Evolutionary conservation across 1,139 yeast genomes (phyloP).

Genomic region (Pichia sp.): DNA sequence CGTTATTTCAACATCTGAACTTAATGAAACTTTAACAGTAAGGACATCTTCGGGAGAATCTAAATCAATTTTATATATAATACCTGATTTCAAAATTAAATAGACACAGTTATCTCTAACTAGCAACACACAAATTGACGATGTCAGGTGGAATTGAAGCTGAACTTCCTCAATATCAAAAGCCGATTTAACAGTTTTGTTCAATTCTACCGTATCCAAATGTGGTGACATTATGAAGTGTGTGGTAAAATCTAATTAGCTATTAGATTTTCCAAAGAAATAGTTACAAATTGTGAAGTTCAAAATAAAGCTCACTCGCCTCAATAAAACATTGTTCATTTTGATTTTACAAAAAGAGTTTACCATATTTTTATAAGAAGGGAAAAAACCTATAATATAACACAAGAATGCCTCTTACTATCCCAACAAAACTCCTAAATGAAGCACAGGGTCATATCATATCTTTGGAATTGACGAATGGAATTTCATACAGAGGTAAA

Average conservation of each 20-base stretch:
- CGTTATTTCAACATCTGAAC: constrained; percentile 27
- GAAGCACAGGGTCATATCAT: constrained; percentile 90
- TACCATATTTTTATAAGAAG: not conserved
- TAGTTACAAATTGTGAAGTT: not conserved
- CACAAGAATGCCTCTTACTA: constrained; percentile 30
- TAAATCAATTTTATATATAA: constrained; percentile 46
- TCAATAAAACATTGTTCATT: not conserved
- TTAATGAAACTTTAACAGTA: constrained; percentile 27
- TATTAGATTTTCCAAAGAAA: not conserved
- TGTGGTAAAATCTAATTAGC: not conserved
- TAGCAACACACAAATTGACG: constrained; percentile 35
- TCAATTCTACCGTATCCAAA: constrained; percentile 18
- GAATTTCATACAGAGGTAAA: constrained; percentile 84
- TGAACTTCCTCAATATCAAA: constrained; percentile 44
- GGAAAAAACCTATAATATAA: not conserved
- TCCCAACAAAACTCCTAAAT: constrained; percentile 79
- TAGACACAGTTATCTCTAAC: constrained; percentile 45
- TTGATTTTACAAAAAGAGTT: not conserved
- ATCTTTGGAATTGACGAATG: constrained; percentile 76
- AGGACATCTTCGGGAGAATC: constrained; percentile 49
- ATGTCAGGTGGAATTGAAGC: constrained; percentile 43
- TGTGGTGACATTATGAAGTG: not conserved
- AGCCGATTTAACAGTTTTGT: constrained; percentile 5
- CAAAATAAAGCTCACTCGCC: not conserved
- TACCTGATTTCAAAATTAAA: constrained; percentile 39